A percentile compares a stretch with the other conserved stretches of the same genome.
These are phyloP conservation scores for Picea abies DNA, from an alignment of 83 land plant genomes.

Conservation along the genomic window DNA sequence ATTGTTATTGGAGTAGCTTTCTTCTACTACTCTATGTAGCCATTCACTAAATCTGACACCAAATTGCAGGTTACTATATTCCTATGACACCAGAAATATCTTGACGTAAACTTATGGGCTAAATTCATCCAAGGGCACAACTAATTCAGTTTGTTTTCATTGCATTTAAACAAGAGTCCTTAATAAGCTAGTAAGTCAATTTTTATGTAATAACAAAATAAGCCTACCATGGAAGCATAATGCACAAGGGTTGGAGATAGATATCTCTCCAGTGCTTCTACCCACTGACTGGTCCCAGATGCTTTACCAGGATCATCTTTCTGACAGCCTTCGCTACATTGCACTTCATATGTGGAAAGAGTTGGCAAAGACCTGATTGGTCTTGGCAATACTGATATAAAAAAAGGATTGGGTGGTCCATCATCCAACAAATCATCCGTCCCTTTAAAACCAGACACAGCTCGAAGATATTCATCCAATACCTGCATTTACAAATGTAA, in stretches of 20 bases:
- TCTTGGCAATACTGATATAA: conserved; percentile 45
- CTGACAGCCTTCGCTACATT: conserved; percentile 16
- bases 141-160: neutral
- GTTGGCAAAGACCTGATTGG: conserved; percentile 53
- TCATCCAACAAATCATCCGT: conserved; percentile 68
- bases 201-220: too few relatives aligned
- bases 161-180: neutral
- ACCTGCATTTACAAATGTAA: conserved; percentile 39
- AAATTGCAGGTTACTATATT: too few relatives aligned
- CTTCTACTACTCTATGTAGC: too few relatives aligned
- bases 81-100: too few relatives aligned
- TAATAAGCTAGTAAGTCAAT: neutral
- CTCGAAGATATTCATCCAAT: conserved; percentile 91
- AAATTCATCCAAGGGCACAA: neutral
- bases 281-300: conserved; percentile 61
- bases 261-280: conserved; percentile 64
- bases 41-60: too few relatives aligned
- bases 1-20: too few relatives aligned
- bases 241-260: conserved; percentile 62
- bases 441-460: conserved; percentile 82
- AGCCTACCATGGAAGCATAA: conserved; percentile 62
- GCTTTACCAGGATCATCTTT: neutral
- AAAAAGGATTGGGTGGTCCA: conserved; percentile 41
- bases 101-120: neutral
- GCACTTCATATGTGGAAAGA: conserved; percentile 28